phyloP scores from a whole-genome alignment of 192 early-diverging fungal species.

The Dimargaris xerosporica region DNA sequence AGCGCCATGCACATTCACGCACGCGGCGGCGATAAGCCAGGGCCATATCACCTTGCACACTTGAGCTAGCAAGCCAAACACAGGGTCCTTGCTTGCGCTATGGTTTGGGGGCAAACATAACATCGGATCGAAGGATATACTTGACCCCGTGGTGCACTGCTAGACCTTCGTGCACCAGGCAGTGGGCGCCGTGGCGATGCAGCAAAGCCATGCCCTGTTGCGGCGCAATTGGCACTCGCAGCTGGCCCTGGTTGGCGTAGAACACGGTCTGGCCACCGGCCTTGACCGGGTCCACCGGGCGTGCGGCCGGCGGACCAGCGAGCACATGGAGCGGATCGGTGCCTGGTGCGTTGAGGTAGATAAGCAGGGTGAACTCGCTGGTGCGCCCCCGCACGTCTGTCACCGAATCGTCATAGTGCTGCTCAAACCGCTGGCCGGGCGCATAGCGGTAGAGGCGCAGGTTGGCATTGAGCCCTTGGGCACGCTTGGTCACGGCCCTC shows the following conservation, averaged over 20 bases:
- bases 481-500: constrained; percentile 15
- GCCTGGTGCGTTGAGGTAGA: constrained; percentile 36
- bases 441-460: constrained; percentile 45
- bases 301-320: constrained; percentile 2
- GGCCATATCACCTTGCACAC: too few relatives aligned
- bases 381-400: constrained; percentile 28
- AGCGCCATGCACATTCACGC: too few relatives aligned
- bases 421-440: constrained; percentile 38
- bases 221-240: constrained; percentile 33
- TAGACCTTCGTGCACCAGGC: constrained; percentile 40
- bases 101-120: constrained; percentile 19
- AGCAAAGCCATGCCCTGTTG: constrained; percentile 36
- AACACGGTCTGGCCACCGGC: constrained; percentile 30
- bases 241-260: constrained; percentile 29
- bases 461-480: constrained; percentile 34
- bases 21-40: too few relatives aligned
- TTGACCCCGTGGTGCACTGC: constrained; percentile 36
- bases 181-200: constrained; percentile 44
- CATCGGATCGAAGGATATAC: constrained; percentile 41
- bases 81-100: too few relatives aligned
- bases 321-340: constrained; percentile 18
- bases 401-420: constrained; percentile 44
- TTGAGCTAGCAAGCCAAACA: too few relatives aligned
- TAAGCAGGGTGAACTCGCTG: constrained; percentile 38
- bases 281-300: constrained; percentile 17